These are phyloP conservation scores for Gautieria morchelliformis DNA, from an alignment of 768 basidiomycete genomes.

Conservation along the genomic window DNA sequence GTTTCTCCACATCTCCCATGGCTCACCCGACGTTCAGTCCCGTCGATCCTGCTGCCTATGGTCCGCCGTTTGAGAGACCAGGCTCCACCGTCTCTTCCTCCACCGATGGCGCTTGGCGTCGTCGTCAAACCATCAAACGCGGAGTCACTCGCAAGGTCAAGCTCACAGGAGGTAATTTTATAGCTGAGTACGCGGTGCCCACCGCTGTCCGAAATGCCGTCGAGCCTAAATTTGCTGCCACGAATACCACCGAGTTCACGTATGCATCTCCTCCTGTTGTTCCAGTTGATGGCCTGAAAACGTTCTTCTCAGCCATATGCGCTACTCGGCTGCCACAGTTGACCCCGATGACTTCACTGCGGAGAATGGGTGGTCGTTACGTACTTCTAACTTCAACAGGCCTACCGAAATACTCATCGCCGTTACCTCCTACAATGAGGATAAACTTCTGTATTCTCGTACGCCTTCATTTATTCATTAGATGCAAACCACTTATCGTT, in stretches of 20 bases:
- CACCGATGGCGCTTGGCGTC: conserved; percentile 38
- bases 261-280: conserved; percentile 28
- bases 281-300: background rate
- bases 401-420: conserved; percentile 91
- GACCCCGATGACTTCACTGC: conserved; percentile 85
- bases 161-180: conserved; percentile 88
- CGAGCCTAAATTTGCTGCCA: conserved; percentile 65
- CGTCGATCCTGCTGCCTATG: conserved; percentile 30
- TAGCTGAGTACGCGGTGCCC: conserved; percentile 83
- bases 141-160: conserved; percentile 92
- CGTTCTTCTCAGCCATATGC: conserved; percentile 58
- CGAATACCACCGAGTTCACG: conserved; percentile 85
- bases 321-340: conserved; percentile 85
- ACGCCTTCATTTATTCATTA: background rate
- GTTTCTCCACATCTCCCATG: background rate
- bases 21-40: conserved; percentile 2
- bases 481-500: conserved; percentile 18
- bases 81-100: conserved; percentile 26
- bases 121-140: conserved; percentile 86
- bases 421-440: conserved; percentile 89
- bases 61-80: conserved; percentile 58
- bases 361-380: conserved; percentile 75
- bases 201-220: conserved; percentile 75
- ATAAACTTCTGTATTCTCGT: conserved; percentile 83
- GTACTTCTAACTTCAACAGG: conserved; percentile 77